Conservation (phyloP, 2,329 filamentous ascomycete genomes). For the Gremmenia infestans region DNA sequence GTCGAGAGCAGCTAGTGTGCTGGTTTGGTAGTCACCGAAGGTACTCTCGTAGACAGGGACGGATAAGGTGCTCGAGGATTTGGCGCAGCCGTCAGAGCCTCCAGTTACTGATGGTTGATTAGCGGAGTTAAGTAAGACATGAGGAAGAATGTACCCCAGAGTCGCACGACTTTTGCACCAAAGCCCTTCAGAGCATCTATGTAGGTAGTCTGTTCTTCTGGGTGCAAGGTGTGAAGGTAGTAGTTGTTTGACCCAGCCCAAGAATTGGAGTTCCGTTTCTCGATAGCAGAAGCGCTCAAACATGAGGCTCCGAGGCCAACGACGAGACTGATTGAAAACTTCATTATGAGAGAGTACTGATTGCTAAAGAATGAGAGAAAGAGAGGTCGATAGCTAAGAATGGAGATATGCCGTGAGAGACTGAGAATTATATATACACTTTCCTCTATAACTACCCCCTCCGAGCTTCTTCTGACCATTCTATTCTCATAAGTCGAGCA, state of each 20-base stretch:
- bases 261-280: slow-evolving; percentile 1
- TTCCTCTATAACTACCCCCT: too few species aligned
- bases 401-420: not conserved
- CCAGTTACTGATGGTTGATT: not conserved
- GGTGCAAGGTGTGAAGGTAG: slow-evolving; percentile 1
- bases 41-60: slow-evolving; percentile 2
- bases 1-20: slow-evolving; percentile 3
- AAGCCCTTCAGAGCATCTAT: not conserved
- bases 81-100: not conserved
- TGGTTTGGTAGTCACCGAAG: not conserved
- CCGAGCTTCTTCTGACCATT: too few species aligned
- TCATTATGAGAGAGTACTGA: not conserved
- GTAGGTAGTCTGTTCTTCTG: slow-evolving; percentile 1
- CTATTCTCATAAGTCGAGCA: too few species aligned
- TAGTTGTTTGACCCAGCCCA: slow-evolving; percentile 6
- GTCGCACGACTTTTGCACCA: slow-evolving; percentile 1
- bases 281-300: not conserved
- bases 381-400: not conserved
- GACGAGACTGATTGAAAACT: not conserved
- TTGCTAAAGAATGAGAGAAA: not conserved
- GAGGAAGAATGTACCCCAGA: not conserved
- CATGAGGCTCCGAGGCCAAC: not conserved
- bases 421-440: too few species aligned
- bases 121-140: not conserved
- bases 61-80: not conserved